Percentiles rank a stretch among this genome's conserved stretches.
phyloP scores from a whole-genome alignment of 2,329 filamentous ascomycete genomes.

The Colletotrichum australisinense region DNA sequence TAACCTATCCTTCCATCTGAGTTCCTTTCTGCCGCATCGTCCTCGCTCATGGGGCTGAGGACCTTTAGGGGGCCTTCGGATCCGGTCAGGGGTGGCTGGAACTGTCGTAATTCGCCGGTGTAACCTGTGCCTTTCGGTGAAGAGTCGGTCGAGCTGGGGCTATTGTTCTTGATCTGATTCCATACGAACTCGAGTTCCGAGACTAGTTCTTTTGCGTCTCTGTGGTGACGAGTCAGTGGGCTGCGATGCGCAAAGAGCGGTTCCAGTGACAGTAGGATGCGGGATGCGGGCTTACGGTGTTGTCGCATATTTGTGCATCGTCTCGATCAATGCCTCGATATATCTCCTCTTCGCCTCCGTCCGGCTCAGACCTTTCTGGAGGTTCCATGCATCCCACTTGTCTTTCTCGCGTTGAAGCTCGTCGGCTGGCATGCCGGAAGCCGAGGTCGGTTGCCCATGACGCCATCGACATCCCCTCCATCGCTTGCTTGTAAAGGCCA shows the following conservation, averaged over 20 bases:
- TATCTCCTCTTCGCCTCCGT: conserved; percentile 96
- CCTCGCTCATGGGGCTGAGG: conserved; percentile 87
- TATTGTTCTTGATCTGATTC: conserved; percentile 95
- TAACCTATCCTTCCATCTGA: conserved; percentile 58
- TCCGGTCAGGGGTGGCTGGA: conserved; percentile 59
- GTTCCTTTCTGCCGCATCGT: conserved; percentile 73
- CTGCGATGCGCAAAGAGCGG: neutral
- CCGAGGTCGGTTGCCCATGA: conserved; percentile 81
- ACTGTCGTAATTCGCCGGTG: conserved; percentile 52
- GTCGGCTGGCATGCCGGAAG: conserved; percentile 59
- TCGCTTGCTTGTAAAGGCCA: conserved; percentile 98
- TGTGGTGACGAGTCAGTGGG: conserved; percentile 42
- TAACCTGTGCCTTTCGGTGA: conserved; percentile 61
- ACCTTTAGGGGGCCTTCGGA: conserved; percentile 73
- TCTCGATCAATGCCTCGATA: conserved; percentile 93
- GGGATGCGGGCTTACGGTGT: conserved; percentile 70
- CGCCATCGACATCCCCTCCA: conserved; percentile 96
- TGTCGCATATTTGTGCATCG: conserved; percentile 95
- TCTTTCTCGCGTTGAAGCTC: conserved; percentile 70
- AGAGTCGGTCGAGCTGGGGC: conserved; percentile 70
- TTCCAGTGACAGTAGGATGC: neutral
- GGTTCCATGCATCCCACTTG: conserved; percentile 96
- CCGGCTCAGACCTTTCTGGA: conserved; percentile 82
- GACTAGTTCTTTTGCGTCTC: conserved; percentile 87
- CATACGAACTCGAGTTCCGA: conserved; percentile 98